phyloP scores from a whole-genome alignment of 1,284 basidiomycete genomes.

The Ganoderma lingzhi region DNA sequence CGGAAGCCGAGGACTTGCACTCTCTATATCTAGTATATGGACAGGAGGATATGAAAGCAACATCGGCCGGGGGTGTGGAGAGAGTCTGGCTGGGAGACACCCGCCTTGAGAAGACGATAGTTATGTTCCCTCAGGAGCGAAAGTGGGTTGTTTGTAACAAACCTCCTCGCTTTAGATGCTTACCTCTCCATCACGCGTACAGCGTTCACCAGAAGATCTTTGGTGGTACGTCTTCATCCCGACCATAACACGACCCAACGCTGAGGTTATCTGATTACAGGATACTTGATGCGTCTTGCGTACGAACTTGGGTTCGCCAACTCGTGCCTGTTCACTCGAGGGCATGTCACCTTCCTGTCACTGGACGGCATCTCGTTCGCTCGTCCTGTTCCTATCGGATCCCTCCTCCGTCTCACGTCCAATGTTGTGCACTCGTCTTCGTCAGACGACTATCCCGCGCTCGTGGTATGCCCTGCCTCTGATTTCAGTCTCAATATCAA shows the following conservation, averaged over 20 bases:
- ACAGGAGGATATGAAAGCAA: conserved; percentile 37
- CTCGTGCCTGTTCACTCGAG: conserved; percentile 73
- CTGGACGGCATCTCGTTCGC: conserved; percentile 84
- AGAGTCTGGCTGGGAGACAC: conserved; percentile 76
- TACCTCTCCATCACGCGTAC: not conserved
- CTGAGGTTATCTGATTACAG: conserved; percentile 32
- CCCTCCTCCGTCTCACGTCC: conserved; percentile 76
- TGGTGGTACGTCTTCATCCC: conserved; percentile 53
- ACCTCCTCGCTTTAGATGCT: too few species aligned
- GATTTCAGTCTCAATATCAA: not conserved
- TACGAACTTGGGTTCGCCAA: conserved; percentile 84
- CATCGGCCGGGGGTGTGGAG: conserved; percentile 40
- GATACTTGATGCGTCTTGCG: conserved; percentile 69
- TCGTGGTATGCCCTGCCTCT: conserved; percentile 51
- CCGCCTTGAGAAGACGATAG: conserved; percentile 68
- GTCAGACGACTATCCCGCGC: conserved; percentile 51
- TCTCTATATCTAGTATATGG: conserved; percentile 68
- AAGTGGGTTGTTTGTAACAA: conserved; percentile 57
- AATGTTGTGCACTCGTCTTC: conserved; percentile 66
- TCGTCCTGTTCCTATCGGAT: conserved; percentile 85
- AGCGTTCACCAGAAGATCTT: conserved; percentile 86
- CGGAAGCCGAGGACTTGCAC: conserved; percentile 75
- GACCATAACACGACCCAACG: not conserved
- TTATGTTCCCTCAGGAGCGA: conserved; percentile 89
- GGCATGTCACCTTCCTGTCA: conserved; percentile 76